Evolutionary conservation across 306 rosid genomes (phyloP).

Genomic region (Elaeagnus macrophylla): DNA sequence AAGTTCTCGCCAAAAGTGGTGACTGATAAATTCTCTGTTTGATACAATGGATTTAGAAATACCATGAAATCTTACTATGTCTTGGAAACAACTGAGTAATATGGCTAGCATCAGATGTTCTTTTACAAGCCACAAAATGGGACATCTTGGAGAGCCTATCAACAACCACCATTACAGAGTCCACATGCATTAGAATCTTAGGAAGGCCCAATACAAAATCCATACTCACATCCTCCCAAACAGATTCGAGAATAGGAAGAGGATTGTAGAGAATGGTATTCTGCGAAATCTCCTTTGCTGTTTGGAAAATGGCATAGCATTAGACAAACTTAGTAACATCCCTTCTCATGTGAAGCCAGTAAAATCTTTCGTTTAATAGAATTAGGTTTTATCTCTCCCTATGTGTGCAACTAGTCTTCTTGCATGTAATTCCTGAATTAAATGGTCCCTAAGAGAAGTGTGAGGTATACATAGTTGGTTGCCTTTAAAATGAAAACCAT

Average conservation of each 20-base stretch:
- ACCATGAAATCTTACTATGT: too few relatives aligned
- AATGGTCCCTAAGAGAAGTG: background rate
- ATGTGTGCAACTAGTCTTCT: background rate
- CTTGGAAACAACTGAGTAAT: too few relatives aligned
- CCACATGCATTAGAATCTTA: background rate
- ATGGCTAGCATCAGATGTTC: too few relatives aligned
- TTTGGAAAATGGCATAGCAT: background rate
- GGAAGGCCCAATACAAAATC: background rate
- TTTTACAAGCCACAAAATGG: too few relatives aligned
- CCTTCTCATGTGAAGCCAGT: background rate
- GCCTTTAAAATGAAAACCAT: background rate
- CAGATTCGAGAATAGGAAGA: background rate
- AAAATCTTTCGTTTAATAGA: background rate
- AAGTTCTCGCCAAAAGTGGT: too few relatives aligned
- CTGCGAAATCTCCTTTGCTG: background rate
- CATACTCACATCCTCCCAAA: background rate
- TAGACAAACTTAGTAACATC: background rate
- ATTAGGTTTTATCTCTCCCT: background rate
- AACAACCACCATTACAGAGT: background rate
- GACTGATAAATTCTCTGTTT: too few relatives aligned
- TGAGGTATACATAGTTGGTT: background rate
- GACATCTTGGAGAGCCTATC: background rate
- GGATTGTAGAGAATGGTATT: background rate
- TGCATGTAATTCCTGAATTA: background rate
- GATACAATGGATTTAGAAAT: too few relatives aligned